These are phyloP conservation scores for Yamadazyma taylorii DNA, from an alignment of 1,139 yeast species.

Conservation along the genomic window DNA sequence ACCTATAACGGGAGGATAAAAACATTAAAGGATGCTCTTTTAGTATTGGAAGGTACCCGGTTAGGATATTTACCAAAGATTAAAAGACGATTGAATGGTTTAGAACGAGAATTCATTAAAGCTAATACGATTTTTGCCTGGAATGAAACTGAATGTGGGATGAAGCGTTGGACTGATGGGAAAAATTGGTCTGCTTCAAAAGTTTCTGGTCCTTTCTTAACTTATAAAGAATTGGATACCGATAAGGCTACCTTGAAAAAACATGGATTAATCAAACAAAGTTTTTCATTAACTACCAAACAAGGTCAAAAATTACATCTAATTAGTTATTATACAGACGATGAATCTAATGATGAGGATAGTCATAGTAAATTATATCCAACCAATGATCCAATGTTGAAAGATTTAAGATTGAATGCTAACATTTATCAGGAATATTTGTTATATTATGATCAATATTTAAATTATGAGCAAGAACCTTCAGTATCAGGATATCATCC, in stretches of 20 bases:
- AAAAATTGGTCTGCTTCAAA: constrained; percentile 70
- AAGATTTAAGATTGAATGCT: constrained; percentile 19
- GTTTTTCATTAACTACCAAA: constrained; percentile 52
- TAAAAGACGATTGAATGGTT: constrained; percentile 57
- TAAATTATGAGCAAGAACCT: constrained; percentile 2
- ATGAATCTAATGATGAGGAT: constrained; percentile 4
- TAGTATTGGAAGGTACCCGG: constrained; percentile 64
- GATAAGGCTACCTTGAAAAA: constrained; percentile 27
- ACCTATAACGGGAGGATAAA: constrained; percentile 62
- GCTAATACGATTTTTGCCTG: constrained; percentile 69
- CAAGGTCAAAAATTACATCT: constrained; percentile 54
- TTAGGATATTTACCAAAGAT: constrained; percentile 56
- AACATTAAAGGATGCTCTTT: constrained; percentile 61
- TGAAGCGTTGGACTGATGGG: constrained; percentile 80
- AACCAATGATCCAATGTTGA: constrained; percentile 20
- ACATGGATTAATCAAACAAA: constrained; percentile 58
- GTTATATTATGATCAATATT: constrained; percentile 18
- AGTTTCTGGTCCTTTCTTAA: constrained; percentile 63
- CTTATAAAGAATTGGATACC: constrained; percentile 60
- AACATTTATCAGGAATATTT: constrained; percentile 23
- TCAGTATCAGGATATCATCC: background rate
- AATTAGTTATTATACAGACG: constrained; percentile 46
- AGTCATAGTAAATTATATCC: constrained; percentile 13
- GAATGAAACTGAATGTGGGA: constrained; percentile 71
- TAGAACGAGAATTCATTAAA: constrained; percentile 52